Percentiles rank a stretch among this genome's conserved stretches.
phyloP scores from a whole-genome alignment of 1,139 yeast species.

The Scheffersomyces segobiensis region DNA sequence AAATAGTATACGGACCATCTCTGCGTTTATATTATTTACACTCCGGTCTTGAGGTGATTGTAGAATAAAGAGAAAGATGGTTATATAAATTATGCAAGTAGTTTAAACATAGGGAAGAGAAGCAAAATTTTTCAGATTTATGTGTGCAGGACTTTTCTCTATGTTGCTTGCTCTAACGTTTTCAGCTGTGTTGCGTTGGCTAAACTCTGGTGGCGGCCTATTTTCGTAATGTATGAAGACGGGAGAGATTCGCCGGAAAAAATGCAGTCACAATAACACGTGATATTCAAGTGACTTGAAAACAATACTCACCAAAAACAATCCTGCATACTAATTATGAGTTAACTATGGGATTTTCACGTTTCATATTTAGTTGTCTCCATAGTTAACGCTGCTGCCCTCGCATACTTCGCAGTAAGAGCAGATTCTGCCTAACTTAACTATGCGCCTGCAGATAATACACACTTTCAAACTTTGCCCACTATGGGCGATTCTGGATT shows the following conservation, averaged over 20 bases:
- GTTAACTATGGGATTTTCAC: not conserved
- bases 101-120: not conserved
- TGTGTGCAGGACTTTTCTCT: not conserved
- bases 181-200: not conserved
- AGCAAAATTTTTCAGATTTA: not conserved
- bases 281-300: constrained; percentile 3
- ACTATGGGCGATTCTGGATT: not conserved
- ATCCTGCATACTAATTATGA: not conserved
- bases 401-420: not conserved
- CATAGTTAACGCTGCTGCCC: not conserved
- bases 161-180: too few relatives aligned
- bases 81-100: not conserved
- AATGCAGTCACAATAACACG: constrained; percentile 20
- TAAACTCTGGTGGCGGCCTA: not conserved
- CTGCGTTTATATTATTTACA: constrained; percentile 74
- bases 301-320: not conserved
- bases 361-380: not conserved
- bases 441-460: constrained; percentile 1
- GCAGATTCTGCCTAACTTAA: not conserved
- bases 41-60: constrained; percentile 75
- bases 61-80: constrained; percentile 5
- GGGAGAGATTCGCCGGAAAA: not conserved
- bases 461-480: constrained; percentile 1
- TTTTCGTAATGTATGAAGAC: not conserved
- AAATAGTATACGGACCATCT: constrained; percentile 81